Evolutionary conservation across 1,284 basidiomycete species (phyloP), one percentile per base, ranked within the genome.

Genomic region (Ustilago esculenta): DNA sequence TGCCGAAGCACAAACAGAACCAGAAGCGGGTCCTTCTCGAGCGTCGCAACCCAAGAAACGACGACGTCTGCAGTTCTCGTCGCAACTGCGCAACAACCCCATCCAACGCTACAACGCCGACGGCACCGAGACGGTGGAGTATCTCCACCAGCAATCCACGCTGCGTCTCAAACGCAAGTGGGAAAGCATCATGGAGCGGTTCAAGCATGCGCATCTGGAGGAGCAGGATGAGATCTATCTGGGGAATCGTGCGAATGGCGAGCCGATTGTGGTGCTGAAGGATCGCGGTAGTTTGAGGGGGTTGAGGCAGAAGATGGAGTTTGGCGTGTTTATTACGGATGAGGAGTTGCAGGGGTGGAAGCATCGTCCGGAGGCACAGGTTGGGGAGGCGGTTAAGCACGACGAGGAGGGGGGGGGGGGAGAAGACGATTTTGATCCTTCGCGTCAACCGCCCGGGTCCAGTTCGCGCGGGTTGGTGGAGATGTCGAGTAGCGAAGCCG

Each of bases 171-270:
- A 79, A 20, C 49, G 39, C 41, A 75, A 75, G 25, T 81, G 79
- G 79, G 77, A 81, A 30, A 55, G 58, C 40, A 81, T 81, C 34
- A 77, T 72, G 37, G 73, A 76, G 21, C 67, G 71, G 12, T 81
- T 78, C 66, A 72, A 74, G 18, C 72, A 78, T 37, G 77, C 79
- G 7, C 79, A 81, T 25, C 24, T 81, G 20, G 59, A 74, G 21
- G 67, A 73, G 18, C 77, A 81, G 47, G 77, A 79, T 47, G 79
- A 81, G 55, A 75, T 81, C n/a, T 72, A 76, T 33, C 70, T 80
- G n/a, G 76, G 77, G 14, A 59, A 69, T n/a, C 41, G 59, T 1
- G 50, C 52, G 6, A 61, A 71, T 33, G 66, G 72, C 25, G 70
- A 77, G 24, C 57, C 65, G 23, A 58, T 75, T 15, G 61, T 70